Base-by-base conservation (phyloP, 2,329 filamentous ascomycete species). In the Fusarium palustre region DNA sequence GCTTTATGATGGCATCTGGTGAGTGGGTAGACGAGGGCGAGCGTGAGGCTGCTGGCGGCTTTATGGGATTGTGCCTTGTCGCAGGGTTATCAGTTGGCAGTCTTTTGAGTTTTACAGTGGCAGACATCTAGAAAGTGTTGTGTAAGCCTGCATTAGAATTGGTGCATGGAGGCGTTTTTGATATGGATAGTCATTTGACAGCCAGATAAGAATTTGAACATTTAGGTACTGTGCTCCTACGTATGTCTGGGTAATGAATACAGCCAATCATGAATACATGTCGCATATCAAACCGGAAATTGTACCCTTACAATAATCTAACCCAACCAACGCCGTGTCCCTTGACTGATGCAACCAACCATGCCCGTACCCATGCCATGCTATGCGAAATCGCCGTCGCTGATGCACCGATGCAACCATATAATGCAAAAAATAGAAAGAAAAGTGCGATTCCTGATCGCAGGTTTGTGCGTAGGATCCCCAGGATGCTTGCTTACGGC, bases 11-110 rank as follows among this genome's bases (percentile, higher is more conserved):
- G 88, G 91, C 91, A 1, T 91, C 94, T 1, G 88, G 87, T 1
- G 89, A 92, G 70, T 95, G 90, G 87, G 94, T 98, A 1, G 90
- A 91, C 6, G 88, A 91, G 3, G 89, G 90, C 12, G 95, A 99
- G 82, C 86, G 92, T 34, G 94, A 97, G 81, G 94, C 93, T 8
- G 90, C 94, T 0, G 96, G 95, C 47, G 93, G 92, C 2, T 98
- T 98, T 78, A 98, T 99, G 96, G 91, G 92, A 5, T 79, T 97
- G 68, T 93, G 91, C 78, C 87, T 98, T n/a, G 92, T 97, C 20
- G 88, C 87, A 7, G 96, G 96, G 0, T 81, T 98, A 79, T 88
- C 93, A 3, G 85, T 86, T 25, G 96, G 96, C n/a, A 98, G 95
- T 80, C 79, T 98, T 74, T 79, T 97, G 77, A 98, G 94, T 78